Base-by-base conservation (phyloP, 768 basidiomycete species). In the Suillus occidentalis region DNA sequence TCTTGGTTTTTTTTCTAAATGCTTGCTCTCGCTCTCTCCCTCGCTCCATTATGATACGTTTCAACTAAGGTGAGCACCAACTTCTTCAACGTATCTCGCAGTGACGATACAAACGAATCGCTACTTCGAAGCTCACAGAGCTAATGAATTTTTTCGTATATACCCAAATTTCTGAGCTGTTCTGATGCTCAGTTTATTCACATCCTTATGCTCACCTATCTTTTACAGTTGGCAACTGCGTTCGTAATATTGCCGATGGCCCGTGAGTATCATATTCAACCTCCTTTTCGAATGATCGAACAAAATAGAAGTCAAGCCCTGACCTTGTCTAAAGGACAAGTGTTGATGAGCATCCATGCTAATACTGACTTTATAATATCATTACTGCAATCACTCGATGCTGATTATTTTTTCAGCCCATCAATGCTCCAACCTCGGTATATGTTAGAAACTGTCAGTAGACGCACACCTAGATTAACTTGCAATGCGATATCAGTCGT, bases 131-230 rank as follows among this genome's bases (percentile, higher is more conserved):
- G 87, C 86, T 69, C 73, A 31, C 7, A 65, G 67, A 78, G 90
- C 85, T 88, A 28, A 83, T 92, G 91, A 93, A 79, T 76, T 75
- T 78, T 55, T 75, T 79, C 82, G 81, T 74, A 85, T 80, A 94
- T 93, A 94, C 91, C 92, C 91, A 93, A 94, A 92, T 94, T 93
- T 92, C 92, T 80, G 91, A 93, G 83, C 80, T 70, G 77, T 73
- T 70, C 59, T 63, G 71, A 14, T 49, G 18, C 61, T 55, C 57
- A 13, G 22, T 58, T 56, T 45, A 20, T 31, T n/a, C 40, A 47
- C 43, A 39, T 25, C 25, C 20, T 4, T 12, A 37, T 64, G 69
- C 66, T 4, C n/a, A 49, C 20, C 40, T 34, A n/a, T 4, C 20
- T 22, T 50, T 52, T 13, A 56, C 64, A 66, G 14, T 61, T 28